A percentile compares a stretch with the other conserved stretches of the same genome.
phyloP scores from a whole-genome alignment of 768 basidiomycete species.

The Boletus barrowsii region DNA sequence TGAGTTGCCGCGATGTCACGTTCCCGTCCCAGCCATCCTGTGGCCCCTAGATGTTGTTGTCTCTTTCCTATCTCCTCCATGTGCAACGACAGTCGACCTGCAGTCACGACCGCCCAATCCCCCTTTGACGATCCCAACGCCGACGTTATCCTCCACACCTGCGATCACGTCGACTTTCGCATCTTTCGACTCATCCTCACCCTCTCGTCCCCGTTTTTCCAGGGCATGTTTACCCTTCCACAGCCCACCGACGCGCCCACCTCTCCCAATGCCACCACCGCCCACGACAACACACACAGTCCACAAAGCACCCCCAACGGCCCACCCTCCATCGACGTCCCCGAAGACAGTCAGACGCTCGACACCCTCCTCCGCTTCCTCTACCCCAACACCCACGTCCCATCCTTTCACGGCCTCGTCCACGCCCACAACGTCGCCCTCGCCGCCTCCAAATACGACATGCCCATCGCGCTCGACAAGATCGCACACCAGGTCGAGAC shows the following conservation, averaged over 20 bases:
- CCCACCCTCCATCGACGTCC: not conserved
- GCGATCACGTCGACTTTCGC: constrained; percentile 1
- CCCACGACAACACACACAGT: no score
- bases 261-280: no score
- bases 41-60: no score
- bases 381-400: not conserved
- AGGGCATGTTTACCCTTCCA: constrained; percentile 5
- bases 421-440: constrained; percentile 3
- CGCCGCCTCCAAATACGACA: constrained; percentile 5
- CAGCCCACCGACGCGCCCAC: not conserved
- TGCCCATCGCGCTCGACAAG: not conserved
- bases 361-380: constrained; percentile 7
- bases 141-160: constrained; percentile 4
- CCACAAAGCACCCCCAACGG: no score
- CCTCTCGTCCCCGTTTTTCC: constrained; percentile 2
- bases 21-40: no score
- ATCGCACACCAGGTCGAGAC: not conserved
- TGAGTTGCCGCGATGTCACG: no score
- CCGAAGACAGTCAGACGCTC: constrained; percentile 1
- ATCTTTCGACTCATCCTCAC: constrained; percentile 2
- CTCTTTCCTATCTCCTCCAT: not conserved
- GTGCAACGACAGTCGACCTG: not conserved
- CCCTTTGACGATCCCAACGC: constrained; percentile 3
- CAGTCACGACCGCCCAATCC: not conserved
- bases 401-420: not conserved